Evolutionary conservation across 73 alveolate species (phyloP), one percentile per base, ranked within the genome.

Genomic region (Stentor coeruleus): DNA sequence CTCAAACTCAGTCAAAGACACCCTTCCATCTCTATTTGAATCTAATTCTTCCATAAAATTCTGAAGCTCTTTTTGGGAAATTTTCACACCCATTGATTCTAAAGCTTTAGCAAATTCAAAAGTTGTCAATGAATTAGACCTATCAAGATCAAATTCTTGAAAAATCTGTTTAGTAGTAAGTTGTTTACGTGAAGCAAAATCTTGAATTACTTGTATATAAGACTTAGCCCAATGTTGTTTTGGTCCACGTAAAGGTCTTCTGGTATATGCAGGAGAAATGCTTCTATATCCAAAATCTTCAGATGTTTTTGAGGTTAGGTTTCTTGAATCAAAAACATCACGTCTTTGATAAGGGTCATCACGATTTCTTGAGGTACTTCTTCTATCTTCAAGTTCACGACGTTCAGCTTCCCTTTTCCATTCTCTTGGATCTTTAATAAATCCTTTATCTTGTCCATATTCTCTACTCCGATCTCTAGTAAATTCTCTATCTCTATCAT

Each of bases 1-100:
- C 33, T 66, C 79, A 33, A 66, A 66, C 37, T 66, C 79, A 33
- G 79, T 66, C 15, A 66, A 20, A 33, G 79, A 66, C n/a, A 66
- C 37, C 33, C 41, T 20, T 33, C 79, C 79, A 33, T 66, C 79
- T 66, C 33, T 66, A 33, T 66, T 66, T 1, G 39, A 0, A 40
- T 66, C 79, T 1, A 66, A 31, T 40, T 66, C 79, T 20, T 66
- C 37, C 79, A 66, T 66, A 28, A 66, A 66, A 33, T 66, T 66
- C 2, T 66, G 79, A 0, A 66, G 79, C 79, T 66, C 79, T 20
- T 37, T 20, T 31, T 66, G 79, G 37, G 79, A 26, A 1, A 66
- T 0, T 66, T 66, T 37, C 1, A 66, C 79, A 2, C 79, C 79
- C 41, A 66, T 66, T 66, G 26, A 11, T 66, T 66, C n/a, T 1